Evolutionary conservation across 1,284 basidiomycete species (phyloP), one percentile per base, ranked within the genome.

Genomic region (Tilletia indica): DNA sequence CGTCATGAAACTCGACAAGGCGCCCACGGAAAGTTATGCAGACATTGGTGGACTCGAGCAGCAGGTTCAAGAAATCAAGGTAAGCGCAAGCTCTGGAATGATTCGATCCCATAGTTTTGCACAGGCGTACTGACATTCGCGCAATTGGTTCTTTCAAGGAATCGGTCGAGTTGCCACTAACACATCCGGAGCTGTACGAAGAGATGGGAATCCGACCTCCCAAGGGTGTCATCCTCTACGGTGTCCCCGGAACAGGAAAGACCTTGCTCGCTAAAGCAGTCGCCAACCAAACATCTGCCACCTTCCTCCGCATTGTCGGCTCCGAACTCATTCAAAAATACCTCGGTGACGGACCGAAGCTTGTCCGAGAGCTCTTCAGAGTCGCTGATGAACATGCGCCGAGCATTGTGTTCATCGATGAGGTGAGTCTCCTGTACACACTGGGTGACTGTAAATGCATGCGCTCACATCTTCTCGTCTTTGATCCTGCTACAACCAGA

Each of bases 241-340:
- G 97, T 82, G 95, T 96, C 5, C 97, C 97, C 0, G 97, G 97
- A 77, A 99, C 97, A 14, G 97, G 97, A 70, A 99, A 99, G 87
- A 99, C 97, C 0, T 89, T 99, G 1, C 89, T 99, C 2, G 96
- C 97, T 31, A 99, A 99, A 85, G 96, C 96, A 0, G 97, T 99
- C 16, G 97, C 97, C 56, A 98, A 99, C 85, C 96, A 99, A 86
- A 99, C 97, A 34, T 97, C 94, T 6, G 96, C 96, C 1, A 99
- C 96, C 0, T 99, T 99, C 89, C 86, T 99, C 73, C 94, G 96
- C 68, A 93, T 99, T 67, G 96, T 98, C 69, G 97, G 97, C 38
- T 97, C 94, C 6, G 97, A 99, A 85, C 90, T 99, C 67, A 98
- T 99, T 77, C 96, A 99, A n/a, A 99, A 99, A 85, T 99, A 98